Evolutionary conservation across 176 grass and related monocot species (phyloP).

Genomic region (Rhynchospora tenuis): DNA sequence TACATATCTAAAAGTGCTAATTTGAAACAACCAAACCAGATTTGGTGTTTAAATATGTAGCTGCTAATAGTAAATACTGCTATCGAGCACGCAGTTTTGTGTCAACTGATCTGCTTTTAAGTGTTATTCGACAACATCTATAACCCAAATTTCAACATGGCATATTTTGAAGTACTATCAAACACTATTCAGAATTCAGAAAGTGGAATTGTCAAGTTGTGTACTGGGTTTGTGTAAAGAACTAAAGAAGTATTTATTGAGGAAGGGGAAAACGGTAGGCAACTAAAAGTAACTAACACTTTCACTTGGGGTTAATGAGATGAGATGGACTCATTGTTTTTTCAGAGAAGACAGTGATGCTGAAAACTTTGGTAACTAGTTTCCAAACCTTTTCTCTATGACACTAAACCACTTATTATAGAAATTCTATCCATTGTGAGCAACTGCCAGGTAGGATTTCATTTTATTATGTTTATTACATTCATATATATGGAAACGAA

Average conservation of each 20-base stretch:
- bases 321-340: neutral
- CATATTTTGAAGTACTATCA: neutral
- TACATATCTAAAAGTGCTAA: no score
- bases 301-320: neutral
- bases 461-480: neutral
- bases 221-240: neutral
- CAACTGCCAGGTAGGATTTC: neutral
- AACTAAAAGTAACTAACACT: no score
- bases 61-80: neutral
- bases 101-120: neutral
- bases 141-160: neutral
- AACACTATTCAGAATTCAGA: neutral
- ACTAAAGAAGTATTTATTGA: neutral
- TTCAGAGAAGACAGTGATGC: neutral
- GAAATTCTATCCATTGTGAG: neutral
- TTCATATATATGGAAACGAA: neutral
- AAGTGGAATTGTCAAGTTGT: neutral
- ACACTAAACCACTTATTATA: neutral
- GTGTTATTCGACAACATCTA: neutral
- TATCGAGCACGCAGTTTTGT: neutral
- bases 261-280: neutral
- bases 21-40: neutral
- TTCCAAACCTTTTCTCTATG: neutral
- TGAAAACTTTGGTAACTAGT: neutral
- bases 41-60: neutral